Evolutionary conservation across 768 basidiomycete species (phyloP), one percentile per base, ranked within the genome.

Genomic region (Macrocybe gigantea): DNA sequence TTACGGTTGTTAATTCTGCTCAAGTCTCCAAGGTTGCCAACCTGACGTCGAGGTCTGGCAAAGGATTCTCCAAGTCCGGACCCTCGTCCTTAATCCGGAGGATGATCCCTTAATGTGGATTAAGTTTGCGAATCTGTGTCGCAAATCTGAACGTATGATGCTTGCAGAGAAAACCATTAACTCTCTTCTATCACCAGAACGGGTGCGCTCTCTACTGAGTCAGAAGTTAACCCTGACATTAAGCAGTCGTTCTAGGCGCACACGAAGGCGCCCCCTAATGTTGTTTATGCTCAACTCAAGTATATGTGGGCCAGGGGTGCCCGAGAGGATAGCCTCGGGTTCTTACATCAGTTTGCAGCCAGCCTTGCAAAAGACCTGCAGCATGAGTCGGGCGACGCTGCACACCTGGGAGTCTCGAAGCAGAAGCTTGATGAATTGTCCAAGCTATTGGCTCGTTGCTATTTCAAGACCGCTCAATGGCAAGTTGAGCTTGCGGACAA

Each of bases 31-130:
- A 70, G 96, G 93, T 1, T 97, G 94, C 66, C 93, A 98, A 60
- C 91, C 92, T 15, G 96, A 98, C 58, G 95, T 98, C 33, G 96
- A 99, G 66, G 93, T 96, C 5, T 99, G 96, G 96, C 96, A 98
- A 63, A 83, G 95, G 13, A 90, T 98, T 46, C 72, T 99, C 7
- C 95, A 97, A 72, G 93, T 99, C 42, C 81, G 96, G 45, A 92
- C 94, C 0, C 75, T 98, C 45, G 93, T 99, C 14, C 73, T 97
- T 29, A 88, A 82, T 38, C 95, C 96, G 0, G 89, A 89, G 53
- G 93, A 96, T 53, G 93, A 97, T 61, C 91, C 89, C 38, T 80
- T 88, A 40, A 97, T 96, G 83, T 98, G 94, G 93, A 96, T 99
- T 67, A 93, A 96, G 67, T 97, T 99, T 60, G 92, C 95, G 2